These are phyloP conservation scores for Candida anutae DNA, from an alignment of 1,139 yeast species.

Conservation along the genomic window DNA sequence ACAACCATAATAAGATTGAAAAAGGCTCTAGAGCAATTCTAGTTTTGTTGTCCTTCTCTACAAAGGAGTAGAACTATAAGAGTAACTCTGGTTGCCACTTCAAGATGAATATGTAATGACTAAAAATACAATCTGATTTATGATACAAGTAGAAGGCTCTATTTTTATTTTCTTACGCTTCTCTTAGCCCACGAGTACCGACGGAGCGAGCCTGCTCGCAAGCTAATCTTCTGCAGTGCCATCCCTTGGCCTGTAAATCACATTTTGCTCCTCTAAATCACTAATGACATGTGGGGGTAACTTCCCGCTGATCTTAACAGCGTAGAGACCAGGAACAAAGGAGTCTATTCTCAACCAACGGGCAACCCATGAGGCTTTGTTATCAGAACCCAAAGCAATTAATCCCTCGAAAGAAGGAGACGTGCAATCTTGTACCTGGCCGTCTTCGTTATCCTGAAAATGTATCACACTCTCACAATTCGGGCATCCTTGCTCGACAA, in stretches of 20 bases:
- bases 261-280: conserved; percentile 63
- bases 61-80: too few relatives aligned
- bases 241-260: conserved; percentile 89
- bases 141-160: too few relatives aligned
- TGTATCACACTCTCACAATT: conserved; percentile 86
- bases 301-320: conserved; percentile 88
- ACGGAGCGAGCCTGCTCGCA: too few relatives aligned
- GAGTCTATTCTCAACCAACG: conserved; percentile 92
- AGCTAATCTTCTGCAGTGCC: conserved; percentile 86
- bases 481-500: conserved; percentile 88
- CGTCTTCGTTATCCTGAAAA: conserved; percentile 74
- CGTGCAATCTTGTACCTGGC: conserved; percentile 83
- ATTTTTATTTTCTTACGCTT: too few relatives aligned
- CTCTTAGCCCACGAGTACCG: too few relatives aligned
- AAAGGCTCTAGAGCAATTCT: too few relatives aligned
- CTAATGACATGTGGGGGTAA: conserved; percentile 80
- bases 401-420: conserved; percentile 95
- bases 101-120: not conserved
- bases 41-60: too few relatives aligned
- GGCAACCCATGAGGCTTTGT: conserved; percentile 88
- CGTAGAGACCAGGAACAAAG: conserved; percentile 84
- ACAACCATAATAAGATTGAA: conserved; percentile 25
- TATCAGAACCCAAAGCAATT: conserved; percentile 82
- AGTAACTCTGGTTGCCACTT: not conserved
- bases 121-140: too few relatives aligned